Evolutionary conservation across 768 basidiomycete genomes (phyloP), one percentile per base, ranked within the genome.

Genomic region (Tricholoma matsutake): DNA sequence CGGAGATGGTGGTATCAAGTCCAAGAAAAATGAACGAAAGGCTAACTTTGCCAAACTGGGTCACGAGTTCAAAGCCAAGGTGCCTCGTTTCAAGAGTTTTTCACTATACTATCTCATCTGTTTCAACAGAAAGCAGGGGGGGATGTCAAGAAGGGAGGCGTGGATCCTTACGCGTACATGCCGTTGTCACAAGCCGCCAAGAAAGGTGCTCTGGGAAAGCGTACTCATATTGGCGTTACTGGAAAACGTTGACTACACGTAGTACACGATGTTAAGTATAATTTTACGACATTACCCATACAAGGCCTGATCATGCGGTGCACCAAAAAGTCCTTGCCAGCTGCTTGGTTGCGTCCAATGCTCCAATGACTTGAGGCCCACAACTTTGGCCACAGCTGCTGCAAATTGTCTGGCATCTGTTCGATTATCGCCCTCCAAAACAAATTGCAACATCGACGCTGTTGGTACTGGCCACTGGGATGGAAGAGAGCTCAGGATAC

Each of bases 61-160:
- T 11, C 86, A 86, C 13, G 95, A 98, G 72, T 98, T 97, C 81
- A 96, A 91, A 73, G 93, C 97, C 31, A 98, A 95, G 87, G 96
- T 94, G 65, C 86, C 74, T 7, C 41, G 58, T 61, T 10, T 58
- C 13, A 39, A 20, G 9, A 54, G 31, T 61, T 61, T 45, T 28
- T 22, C 22, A 20, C 25, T 25, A 13, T 56, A 56, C 32, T 45
- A 51, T 67, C 39, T 68, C 57, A 52, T 65, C 51, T 58, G 5
- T n/a, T 57, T 18, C 41, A 41, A 43, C 73, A 98, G 96, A 92
- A 87, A 78, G 97, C 96, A 22, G 92, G 92, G 32, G 97, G 97
- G 7, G 97, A 98, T 71, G 79, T 97, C 72, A 96, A 94, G 75
- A 91, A 86, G 71, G 84, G 85, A 43, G 89, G 89, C 14, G 73